Percentiles rank a stretch among this genome's conserved stretches.
Evolutionary conservation across 768 basidiomycete species (phyloP).

Genomic region (Suillus paluster): DNA sequence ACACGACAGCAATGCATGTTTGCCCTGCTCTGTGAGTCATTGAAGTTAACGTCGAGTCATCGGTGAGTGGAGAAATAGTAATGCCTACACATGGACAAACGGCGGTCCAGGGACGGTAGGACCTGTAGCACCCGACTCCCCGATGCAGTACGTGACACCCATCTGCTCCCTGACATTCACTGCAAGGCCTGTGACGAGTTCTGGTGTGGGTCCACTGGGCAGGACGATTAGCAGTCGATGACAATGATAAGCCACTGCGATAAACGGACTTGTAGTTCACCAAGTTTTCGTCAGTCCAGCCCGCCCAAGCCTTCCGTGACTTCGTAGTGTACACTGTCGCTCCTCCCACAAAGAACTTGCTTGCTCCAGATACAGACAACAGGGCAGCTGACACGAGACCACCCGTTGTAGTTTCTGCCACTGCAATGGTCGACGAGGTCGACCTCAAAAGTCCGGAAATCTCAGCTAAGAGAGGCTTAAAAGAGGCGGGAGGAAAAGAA

Average conservation of each 20-base stretch:
- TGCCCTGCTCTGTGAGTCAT: slow-evolving; percentile 13
- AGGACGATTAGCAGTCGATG: neutral
- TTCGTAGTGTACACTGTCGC: slow-evolving; percentile 22
- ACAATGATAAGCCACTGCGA: neutral
- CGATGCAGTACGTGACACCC: slow-evolving; percentile 19
- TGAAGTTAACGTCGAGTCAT: neutral
- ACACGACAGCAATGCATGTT: slow-evolving; percentile 16
- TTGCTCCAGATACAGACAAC: slow-evolving; percentile 23
- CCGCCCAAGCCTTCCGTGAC: slow-evolving; percentile 20
- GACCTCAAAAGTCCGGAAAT: slow-evolving; percentile 20
- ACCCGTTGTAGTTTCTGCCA: slow-evolving; percentile 25
- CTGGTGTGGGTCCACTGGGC: slow-evolving; percentile 20
- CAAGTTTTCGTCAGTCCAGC: slow-evolving; percentile 22
- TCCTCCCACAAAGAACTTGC: slow-evolving; percentile 21
- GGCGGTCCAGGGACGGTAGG: slow-evolving; percentile 17
- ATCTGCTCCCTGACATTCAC: slow-evolving; percentile 17
- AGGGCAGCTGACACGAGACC: slow-evolving; percentile 25
- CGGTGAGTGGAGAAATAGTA: neutral
- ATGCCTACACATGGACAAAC: slow-evolving; percentile 16
- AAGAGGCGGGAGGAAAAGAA: slow-evolving; percentile 21
- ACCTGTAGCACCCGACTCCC: slow-evolving; percentile 25
- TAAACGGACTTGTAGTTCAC: slow-evolving; percentile 19
- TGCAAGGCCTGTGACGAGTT: slow-evolving; percentile 23
- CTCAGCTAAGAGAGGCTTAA: slow-evolving; percentile 15
- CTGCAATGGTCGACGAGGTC: slow-evolving; percentile 18